Evolutionary conservation across 306 rosid genomes (phyloP), one percentile per base, ranked within the genome.

Genomic region (Dalbergia cochinchinensis): DNA sequence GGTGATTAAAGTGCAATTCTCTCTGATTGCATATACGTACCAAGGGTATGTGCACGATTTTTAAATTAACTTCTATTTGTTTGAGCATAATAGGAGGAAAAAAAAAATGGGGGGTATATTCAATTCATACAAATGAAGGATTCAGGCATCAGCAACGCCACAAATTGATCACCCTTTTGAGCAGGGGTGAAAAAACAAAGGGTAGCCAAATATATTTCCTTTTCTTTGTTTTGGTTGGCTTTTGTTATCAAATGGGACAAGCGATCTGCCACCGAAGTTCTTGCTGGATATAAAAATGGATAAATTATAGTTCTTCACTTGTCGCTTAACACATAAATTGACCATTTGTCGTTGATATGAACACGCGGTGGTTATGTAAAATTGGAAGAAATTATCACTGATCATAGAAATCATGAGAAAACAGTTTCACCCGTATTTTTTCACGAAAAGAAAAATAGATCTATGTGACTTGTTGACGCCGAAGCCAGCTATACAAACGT

Each of bases 201-300:
- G 59, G 77, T 4, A 82, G 57, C 34, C 57, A 69, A 70, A 6
- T 6, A 42, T 70, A 42, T 69, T 70, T 76, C 71, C 67, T 5
- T 75, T 61, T 67, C 50, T 82, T 70, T 59, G 67, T 82, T 26
- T 41, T 82, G 78, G 44, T 69, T 47, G 54, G 63, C 62, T 76
- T 69, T 70, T 82, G 78, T 76, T 70, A 75, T 69, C 82, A 45
- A 58, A 66, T 31, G 70, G 64, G 70, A 66, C 76, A 73, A 55
- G 45, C 37, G 53, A 65, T 73, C 35, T 55, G 50, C 68, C 85
- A 47, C 34, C 41, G 10, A 22, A 60, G 58, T 68, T 48, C 41
- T 68, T 60, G 71, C 68, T 82, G 57, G 71, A 60, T 69, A 39
- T 62, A 64, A 62, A 81, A 74, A n/a, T 20, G 59, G 71, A 74